Evolutionary conservation across 164 flowering plant species (phyloP), one percentile per base, ranked within the genome.

Genomic region (Paratinospora sagittata): DNA sequence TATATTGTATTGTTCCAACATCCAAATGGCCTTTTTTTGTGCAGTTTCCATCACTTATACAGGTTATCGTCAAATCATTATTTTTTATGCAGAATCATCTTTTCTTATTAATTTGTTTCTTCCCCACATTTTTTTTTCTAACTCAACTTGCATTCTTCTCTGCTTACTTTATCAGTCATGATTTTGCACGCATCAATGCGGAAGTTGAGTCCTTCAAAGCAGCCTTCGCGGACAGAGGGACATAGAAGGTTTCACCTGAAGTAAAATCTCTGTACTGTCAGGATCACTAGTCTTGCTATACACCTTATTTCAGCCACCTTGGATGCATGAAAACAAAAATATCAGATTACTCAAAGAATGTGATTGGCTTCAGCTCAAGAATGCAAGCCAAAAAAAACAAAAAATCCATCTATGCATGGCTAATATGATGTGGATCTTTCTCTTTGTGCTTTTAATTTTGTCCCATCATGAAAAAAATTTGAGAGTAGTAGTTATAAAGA

Each of bases 11-110:
- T 79, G 52, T 30, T 82, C 86, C 77, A 88, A 85, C 67, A 85
- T 89, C 77, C 96, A 90, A 78, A 73, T 89, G 78, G 90, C 98
- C 66, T 76, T 90, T 55, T 86, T 89, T 72, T 87, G 73, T 70
- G 88, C 93, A 14, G 72, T 88, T 49, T 82, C 71, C 21, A 80
- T 90, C 74, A 80, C 88, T 72, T 92, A 89, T 81, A 80, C 85
- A 78, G 96, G 97, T 89, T 60, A 74, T 49, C n/a, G n/a, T n/a
- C n/a, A n/a, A n/a, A n/a, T n/a, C n/a, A n/a, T n/a, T n/a, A n/a
- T n/a, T n/a, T n/a, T n/a, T n/a, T n/a, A n/a, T n/a, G n/a, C n/a
- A 30, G 14, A 10, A 63, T 33, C 12, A 65, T 36, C 8, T n/a
- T 36, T 65, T 10, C 21, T 6, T 10, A 26, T 36, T 17, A 19